Evolutionary conservation across 1,139 yeast genomes (phyloP).

Genomic region (Suhomyces bokatorum): DNA sequence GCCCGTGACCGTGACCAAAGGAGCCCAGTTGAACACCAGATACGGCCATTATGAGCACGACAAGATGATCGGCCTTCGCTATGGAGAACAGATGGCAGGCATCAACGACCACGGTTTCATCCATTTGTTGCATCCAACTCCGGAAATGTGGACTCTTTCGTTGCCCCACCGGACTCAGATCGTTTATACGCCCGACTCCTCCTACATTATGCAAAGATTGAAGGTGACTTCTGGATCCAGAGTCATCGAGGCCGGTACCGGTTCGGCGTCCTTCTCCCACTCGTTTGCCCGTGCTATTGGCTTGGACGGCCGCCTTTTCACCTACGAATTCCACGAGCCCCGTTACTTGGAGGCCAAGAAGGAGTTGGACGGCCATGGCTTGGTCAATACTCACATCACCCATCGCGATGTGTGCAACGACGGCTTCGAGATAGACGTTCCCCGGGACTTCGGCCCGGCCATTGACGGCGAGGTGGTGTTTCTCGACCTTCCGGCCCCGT

Average conservation of each 20-base stretch:
- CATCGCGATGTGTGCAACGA: slow-evolving; percentile 91
- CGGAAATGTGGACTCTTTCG: slow-evolving; percentile 94
- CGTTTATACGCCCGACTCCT: slow-evolving; percentile 93
- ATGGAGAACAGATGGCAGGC: slow-evolving; percentile 85
- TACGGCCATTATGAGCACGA: slow-evolving; percentile 87
- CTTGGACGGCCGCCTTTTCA: slow-evolving; percentile 61
- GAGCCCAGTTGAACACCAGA: slow-evolving; percentile 71
- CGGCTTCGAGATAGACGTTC: slow-evolving; percentile 65
- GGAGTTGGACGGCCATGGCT: slow-evolving; percentile 75
- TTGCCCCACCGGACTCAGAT: slow-evolving; percentile 97
- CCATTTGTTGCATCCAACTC: slow-evolving; percentile 85
- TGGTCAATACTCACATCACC: slow-evolving; percentile 55
- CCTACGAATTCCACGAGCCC: slow-evolving; percentile 89
- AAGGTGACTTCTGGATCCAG: slow-evolving; percentile 70
- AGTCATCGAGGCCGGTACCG: slow-evolving; percentile 97
- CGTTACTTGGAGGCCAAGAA: slow-evolving; percentile 74
- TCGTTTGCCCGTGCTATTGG: slow-evolving; percentile 83
- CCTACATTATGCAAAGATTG: slow-evolving; percentile 82
- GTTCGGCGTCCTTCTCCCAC: slow-evolving; percentile 94
- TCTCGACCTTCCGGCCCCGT: slow-evolving; percentile 93
- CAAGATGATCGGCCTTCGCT: slow-evolving; percentile 76
- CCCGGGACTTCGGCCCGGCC: slow-evolving; percentile 31
- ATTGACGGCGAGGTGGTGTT: slow-evolving; percentile 54
- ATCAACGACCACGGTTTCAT: slow-evolving; percentile 82
- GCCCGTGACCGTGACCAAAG: slow-evolving; percentile 64